These are phyloP conservation scores for Ostreobium quekettii DNA, from an alignment of 139 green algal species.

Conservation along the genomic window DNA sequence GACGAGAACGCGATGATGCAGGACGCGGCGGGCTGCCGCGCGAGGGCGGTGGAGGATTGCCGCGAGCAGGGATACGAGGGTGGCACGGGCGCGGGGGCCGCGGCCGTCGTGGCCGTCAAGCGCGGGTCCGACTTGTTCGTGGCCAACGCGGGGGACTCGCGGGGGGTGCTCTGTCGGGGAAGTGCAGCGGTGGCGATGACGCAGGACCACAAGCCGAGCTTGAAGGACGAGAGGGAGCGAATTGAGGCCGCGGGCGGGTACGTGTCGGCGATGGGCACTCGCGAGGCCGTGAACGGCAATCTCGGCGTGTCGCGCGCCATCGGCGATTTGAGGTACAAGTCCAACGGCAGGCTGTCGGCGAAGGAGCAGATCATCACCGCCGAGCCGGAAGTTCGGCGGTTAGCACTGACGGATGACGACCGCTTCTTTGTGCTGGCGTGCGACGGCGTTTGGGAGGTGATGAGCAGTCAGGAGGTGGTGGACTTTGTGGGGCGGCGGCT, in stretches of 20 bases:
- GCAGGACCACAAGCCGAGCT: slow-evolving; percentile 78
- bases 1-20: background rate
- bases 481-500: slow-evolving; percentile 71
- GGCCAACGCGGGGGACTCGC: slow-evolving; percentile 83
- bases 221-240: slow-evolving; percentile 58
- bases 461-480: slow-evolving; percentile 79
- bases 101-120: slow-evolving; percentile 79
- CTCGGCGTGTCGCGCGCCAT: slow-evolving; percentile 91
- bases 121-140: slow-evolving; percentile 61
- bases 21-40: too few species aligned
- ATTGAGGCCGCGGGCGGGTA: slow-evolving; percentile 77
- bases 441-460: slow-evolving; percentile 92
- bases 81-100: slow-evolving; percentile 63
- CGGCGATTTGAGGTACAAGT: slow-evolving; percentile 93
- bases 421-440: slow-evolving; percentile 87
- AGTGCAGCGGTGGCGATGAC: slow-evolving; percentile 57
- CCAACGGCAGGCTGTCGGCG: slow-evolving; percentile 44
- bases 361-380: slow-evolving; percentile 57
- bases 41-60: background rate
- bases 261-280: slow-evolving; percentile 30
- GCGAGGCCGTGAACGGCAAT: slow-evolving; percentile 82
- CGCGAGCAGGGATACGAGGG: background rate
- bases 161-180: slow-evolving; percentile 65
- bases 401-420: slow-evolving; percentile 53
- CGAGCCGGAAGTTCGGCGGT: slow-evolving; percentile 38